Conservation (phyloP, 129 eudicot genomes). For the Flaveria ramosissima region DNA sequence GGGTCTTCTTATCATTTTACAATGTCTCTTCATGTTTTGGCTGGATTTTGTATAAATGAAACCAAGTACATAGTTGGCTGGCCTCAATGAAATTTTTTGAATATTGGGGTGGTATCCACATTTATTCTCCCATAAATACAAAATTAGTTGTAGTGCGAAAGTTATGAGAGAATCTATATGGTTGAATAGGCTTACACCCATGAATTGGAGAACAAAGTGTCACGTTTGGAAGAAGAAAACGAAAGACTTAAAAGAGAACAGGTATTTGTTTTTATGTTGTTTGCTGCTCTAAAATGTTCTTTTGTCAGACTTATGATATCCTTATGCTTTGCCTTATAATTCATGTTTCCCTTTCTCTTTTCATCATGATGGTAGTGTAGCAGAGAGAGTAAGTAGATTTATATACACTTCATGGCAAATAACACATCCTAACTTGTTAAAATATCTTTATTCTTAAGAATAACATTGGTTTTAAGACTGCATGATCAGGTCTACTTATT, state of each 20-base stretch:
- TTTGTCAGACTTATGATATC: conserved; percentile 6
- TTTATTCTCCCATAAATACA: background rate
- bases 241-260: conserved; percentile 68
- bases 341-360: background rate
- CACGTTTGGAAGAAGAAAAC: conserved; percentile 86
- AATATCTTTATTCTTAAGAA: background rate
- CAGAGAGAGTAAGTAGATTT: background rate
- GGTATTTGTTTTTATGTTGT: conserved; percentile 38
- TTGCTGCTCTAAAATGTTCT: background rate
- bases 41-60: background rate
- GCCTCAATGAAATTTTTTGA: background rate
- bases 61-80: background rate
- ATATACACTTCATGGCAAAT: background rate
- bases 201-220: conserved; percentile 84
- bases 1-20: background rate
- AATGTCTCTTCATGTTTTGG: background rate
- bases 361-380: background rate
- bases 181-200: conserved; percentile 76
- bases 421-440: background rate
- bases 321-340: background rate
- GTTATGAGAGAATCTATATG: conserved; percentile 7
- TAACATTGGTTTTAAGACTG: background rate
- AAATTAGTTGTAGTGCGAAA: background rate
- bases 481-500: background rate
- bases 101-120: background rate